Percentiles rank a stretch among this genome's conserved stretches.
phyloP scores from a whole-genome alignment of 2,329 filamentous ascomycete species.

The Cladorrhinum sp. region DNA sequence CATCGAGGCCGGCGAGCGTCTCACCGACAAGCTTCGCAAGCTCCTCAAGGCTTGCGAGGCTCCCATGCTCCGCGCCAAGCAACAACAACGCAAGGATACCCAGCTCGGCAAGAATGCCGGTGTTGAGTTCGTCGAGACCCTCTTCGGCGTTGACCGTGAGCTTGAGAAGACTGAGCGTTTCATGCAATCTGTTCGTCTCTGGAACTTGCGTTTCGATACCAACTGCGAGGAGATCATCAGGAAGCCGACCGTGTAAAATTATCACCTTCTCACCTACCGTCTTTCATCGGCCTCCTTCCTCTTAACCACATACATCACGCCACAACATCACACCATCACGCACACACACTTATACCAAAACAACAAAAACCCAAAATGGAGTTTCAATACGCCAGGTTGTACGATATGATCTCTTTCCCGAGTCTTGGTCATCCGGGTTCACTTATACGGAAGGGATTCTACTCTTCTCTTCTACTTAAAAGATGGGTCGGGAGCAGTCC shows the following conservation, averaged over 20 bases:
- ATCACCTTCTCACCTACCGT: constrained; percentile 1
- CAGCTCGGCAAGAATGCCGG: constrained; percentile 90
- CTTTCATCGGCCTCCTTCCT: constrained; percentile 10
- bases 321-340: neutral
- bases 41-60: constrained; percentile 88
- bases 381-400: constrained; percentile 26
- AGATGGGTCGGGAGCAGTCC: constrained; percentile 27
- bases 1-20: constrained; percentile 79
- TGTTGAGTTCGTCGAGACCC: constrained; percentile 90
- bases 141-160: constrained; percentile 89
- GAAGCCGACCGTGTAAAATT: constrained; percentile 52
- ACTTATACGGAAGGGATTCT: constrained; percentile 15
- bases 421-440: constrained; percentile 24
- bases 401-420: constrained; percentile 29
- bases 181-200: constrained; percentile 83
- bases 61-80: constrained; percentile 86
- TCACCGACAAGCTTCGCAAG: constrained; percentile 80
- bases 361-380: constrained; percentile 20
- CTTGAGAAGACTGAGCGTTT: constrained; percentile 86
- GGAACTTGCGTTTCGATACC: constrained; percentile 91
- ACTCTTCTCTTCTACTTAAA: constrained; percentile 17
- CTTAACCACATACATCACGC: constrained; percentile 1
- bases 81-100: constrained; percentile 65
- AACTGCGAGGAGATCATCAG: constrained; percentile 89
- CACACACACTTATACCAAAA: constrained; percentile 5